A percentile compares a stretch with the other conserved stretches of the same genome.
Conservation (phyloP, 2,329 filamentous ascomycete genomes). For the Blastomyces percursus region DNA sequence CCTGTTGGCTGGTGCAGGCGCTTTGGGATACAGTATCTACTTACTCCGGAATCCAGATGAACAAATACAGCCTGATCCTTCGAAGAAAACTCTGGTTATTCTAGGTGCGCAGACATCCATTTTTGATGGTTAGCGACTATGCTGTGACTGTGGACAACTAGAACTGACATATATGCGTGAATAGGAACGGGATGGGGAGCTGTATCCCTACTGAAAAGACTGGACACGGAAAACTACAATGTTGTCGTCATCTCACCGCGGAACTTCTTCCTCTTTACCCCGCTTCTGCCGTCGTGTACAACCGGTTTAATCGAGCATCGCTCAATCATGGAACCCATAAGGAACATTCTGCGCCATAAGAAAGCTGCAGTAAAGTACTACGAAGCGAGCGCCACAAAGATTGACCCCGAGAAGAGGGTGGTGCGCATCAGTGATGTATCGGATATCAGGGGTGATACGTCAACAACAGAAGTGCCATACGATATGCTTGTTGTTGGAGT, state of each 20-base stretch:
- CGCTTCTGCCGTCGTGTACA: slow-evolving; percentile 91
- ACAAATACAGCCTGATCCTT: slow-evolving; percentile 67
- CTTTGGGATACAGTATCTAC: slow-evolving; percentile 72
- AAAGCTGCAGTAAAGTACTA: slow-evolving; percentile 90
- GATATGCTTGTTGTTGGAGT: slow-evolving; percentile 98
- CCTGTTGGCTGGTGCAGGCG: slow-evolving; percentile 56
- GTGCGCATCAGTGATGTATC: slow-evolving; percentile 86
- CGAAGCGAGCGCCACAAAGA: slow-evolving; percentile 92
- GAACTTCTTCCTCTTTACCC: slow-evolving; percentile 99
- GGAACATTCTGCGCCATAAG: slow-evolving; percentile 92
- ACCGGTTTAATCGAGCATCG: slow-evolving; percentile 97
- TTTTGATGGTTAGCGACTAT: background rate
- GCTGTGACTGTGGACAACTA: background rate
- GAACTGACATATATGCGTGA: slow-evolving; percentile 17
- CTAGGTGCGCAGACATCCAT: slow-evolving; percentile 53
- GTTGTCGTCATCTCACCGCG: slow-evolving; percentile 94
- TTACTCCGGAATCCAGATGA: slow-evolving; percentile 68
- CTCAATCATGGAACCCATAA: slow-evolving; percentile 98
- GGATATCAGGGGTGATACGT: slow-evolving; percentile 74
- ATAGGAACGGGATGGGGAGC: slow-evolving; percentile 92
- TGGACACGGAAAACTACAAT: slow-evolving; percentile 99
- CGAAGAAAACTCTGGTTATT: slow-evolving; percentile 94
- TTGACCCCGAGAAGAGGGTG: slow-evolving; percentile 83
- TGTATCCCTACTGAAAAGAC: slow-evolving; percentile 92
- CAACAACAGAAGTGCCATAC: slow-evolving; percentile 81